Evolutionary conservation across 345 rosid species (phyloP), one percentile per base, ranked within the genome.

Genomic region (Salix arbutifolia): DNA sequence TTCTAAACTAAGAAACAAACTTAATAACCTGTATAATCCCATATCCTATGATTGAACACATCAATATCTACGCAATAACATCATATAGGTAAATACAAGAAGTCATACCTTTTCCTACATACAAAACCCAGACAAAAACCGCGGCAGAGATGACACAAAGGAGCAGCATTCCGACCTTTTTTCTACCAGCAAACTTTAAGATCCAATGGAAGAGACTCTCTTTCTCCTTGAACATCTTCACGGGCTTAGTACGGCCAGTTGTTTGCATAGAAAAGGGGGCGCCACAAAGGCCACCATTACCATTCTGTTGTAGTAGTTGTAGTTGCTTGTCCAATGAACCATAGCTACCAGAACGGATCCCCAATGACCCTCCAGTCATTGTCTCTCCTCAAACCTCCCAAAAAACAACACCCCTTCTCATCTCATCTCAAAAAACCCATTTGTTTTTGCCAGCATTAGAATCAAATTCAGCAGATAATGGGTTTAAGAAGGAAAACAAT

Each of bases 81-180:
- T 17, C 69, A 58, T 11, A 28, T 30, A 61, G 37, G 44, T 23
- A 52, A 19, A 42, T 40, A 81, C 14, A 66, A 28, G 35, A 19
- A 65, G 78, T 50, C 89, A 52, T 38, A 91, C 99, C 98, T 94
- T 94, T 96, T 25, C 97, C 97, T 60, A 92, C 88, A 74, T 88
- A 94, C 73, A 96, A 81, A 44, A 92, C 97, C 85, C 97, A 90
- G 67, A 89, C 65, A 79, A 94, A 92, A 85, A 92, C 96, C 4
- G 90, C 90, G 18, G 96, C 94, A 9, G 99, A 94, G 84, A 94
- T 86, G 44, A 85, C 50, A 79, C 92, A 92, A 74, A 96, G 95
- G 38, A 96, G 86, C 81, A 91, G 76, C 99, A 92, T 96, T 78
- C 99, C 98, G 7, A 96, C 90, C 82, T 91, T 94, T 87, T 89